Percentiles rank a stretch among this genome's conserved stretches.
Conservation (phyloP, 352 stramenopile species). For the Discostella stelligera region DNA sequence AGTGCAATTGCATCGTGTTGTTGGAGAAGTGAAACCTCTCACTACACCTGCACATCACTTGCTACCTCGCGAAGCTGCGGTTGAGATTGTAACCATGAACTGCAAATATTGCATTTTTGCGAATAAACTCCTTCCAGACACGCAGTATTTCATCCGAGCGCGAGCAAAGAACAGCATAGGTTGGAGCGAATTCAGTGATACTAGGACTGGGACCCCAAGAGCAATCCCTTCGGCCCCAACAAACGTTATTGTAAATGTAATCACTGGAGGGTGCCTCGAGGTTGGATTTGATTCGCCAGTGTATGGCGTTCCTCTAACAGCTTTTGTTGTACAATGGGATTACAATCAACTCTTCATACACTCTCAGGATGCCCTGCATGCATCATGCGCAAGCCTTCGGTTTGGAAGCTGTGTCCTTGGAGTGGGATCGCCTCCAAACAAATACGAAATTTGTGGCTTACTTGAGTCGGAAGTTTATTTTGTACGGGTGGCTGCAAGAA, state of each 20-base stretch:
- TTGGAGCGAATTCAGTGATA: slow-evolving; percentile 66
- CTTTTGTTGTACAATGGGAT: slow-evolving; percentile 56
- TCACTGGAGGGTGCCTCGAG: slow-evolving; percentile 87
- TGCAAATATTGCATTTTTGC: slow-evolving; percentile 81
- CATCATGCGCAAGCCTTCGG: slow-evolving; percentile 43
- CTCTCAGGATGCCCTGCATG: slow-evolving; percentile 18
- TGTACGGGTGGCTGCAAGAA: slow-evolving; percentile 88
- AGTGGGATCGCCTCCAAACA: slow-evolving; percentile 18
- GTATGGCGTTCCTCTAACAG: slow-evolving; percentile 50
- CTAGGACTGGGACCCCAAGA: slow-evolving; percentile 75
- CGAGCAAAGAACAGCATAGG: slow-evolving; percentile 85
- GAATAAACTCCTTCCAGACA: slow-evolving; percentile 65
- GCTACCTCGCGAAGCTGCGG: slow-evolving; percentile 52
- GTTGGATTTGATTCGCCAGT: slow-evolving; percentile 88
- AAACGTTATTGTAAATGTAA: slow-evolving; percentile 86
- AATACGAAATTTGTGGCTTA: slow-evolving; percentile 66
- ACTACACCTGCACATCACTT: slow-evolving; percentile 70
- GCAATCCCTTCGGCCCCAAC: slow-evolving; percentile 88
- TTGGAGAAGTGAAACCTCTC: slow-evolving; percentile 51
- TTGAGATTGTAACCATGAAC: slow-evolving; percentile 66
- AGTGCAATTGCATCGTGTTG: slow-evolving; percentile 64
- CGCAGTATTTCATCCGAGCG: slow-evolving; percentile 84
- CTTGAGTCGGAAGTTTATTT: slow-evolving; percentile 85
- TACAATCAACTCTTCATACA: slow-evolving; percentile 31
- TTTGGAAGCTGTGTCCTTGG: slow-evolving; percentile 48